Conservation (phyloP, 2,329 filamentous ascomycete species). For the Botryotinia calthae region DNA sequence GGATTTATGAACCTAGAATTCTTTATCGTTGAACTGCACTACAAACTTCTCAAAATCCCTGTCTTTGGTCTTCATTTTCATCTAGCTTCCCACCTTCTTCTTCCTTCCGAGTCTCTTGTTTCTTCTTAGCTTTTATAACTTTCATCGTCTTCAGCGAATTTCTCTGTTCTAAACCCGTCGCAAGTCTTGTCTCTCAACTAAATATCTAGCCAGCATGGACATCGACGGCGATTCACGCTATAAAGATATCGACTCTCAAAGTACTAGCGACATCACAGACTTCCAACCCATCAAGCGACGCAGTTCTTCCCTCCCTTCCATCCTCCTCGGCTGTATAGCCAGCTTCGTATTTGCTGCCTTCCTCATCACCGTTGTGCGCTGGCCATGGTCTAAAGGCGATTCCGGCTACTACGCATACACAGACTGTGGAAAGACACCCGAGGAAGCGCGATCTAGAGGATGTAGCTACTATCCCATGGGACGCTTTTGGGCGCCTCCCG, state of each 20-base stretch:
- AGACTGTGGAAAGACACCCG: not conserved
- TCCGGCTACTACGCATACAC: not conserved
- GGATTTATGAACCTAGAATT: too few relatives aligned
- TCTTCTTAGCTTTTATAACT: too few relatives aligned
- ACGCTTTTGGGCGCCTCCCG: not conserved
- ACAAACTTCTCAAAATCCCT: too few relatives aligned
- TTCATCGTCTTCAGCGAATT: too few relatives aligned
- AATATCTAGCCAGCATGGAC: not conserved
- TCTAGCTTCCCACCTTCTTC: too few relatives aligned
- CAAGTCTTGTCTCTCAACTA: too few relatives aligned
- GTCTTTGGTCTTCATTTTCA: too few relatives aligned
- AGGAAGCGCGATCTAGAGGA: not conserved
- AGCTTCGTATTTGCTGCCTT: not conserved
- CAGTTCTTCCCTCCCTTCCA: too few relatives aligned
- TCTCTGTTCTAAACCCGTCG: too few relatives aligned
- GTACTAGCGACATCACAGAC: not conserved
- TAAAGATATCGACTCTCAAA: not conserved
- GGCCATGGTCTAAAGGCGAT: not conserved
- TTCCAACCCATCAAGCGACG: not conserved
- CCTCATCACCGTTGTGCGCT: not conserved
- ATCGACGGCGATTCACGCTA: not conserved
- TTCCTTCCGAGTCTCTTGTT: too few relatives aligned
- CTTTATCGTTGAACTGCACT: too few relatives aligned
- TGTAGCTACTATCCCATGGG: conserved; percentile 3
- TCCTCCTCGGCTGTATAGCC: too few relatives aligned